Evolutionary conservation across 768 basidiomycete species (phyloP), one percentile per base, ranked within the genome.

Genomic region (Leccinum subgranulosum): DNA sequence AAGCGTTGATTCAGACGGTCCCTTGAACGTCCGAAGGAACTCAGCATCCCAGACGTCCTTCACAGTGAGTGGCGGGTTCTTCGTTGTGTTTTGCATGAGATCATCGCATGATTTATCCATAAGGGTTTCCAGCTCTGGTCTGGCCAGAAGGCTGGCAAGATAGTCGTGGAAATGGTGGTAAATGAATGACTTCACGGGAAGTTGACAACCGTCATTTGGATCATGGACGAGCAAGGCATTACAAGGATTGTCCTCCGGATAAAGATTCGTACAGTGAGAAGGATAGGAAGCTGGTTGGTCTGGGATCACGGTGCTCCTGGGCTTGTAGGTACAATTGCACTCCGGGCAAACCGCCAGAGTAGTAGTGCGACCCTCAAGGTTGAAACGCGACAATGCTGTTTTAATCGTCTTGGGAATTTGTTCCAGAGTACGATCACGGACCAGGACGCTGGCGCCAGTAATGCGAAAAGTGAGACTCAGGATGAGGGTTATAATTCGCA

Each of bases 61-160:
- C 7, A 6, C 9, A 15, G 17, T 3, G 0, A 41, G 2, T 1
- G 55, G 41, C 1, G 5, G 1, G 33, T 10, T 33, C 33, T 27
- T 28, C 2, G 6, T 7, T 21, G 5, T 15, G 8, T 36, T 21
- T 19, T 45, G 0, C 10, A 51, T 39, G 2, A 60, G 9, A 6
- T 58, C 14, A 19, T 61, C 43, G 10, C 53, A 63, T 9, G 31
- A 48, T 21, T 19, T 28, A 23, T 64, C 56, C 57, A 68, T 58
- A 4, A 58, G 27, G 9, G 3, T 14, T 15, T 60, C 57, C 0
- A 68, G 23, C 1, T 59, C 58, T 4, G 39, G 61, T 6, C 46
- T 10, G 1, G 33, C 31, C 6, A 64, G 29, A 10, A 51, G 23
- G 21, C 50, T 12, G 21, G 50, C 31, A 3, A 51, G 19, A 23